Evolutionary conservation across 2,329 filamentous ascomycete genomes (phyloP), one percentile per base, ranked within the genome.

Genomic region (Ophiostoma ips): DNA sequence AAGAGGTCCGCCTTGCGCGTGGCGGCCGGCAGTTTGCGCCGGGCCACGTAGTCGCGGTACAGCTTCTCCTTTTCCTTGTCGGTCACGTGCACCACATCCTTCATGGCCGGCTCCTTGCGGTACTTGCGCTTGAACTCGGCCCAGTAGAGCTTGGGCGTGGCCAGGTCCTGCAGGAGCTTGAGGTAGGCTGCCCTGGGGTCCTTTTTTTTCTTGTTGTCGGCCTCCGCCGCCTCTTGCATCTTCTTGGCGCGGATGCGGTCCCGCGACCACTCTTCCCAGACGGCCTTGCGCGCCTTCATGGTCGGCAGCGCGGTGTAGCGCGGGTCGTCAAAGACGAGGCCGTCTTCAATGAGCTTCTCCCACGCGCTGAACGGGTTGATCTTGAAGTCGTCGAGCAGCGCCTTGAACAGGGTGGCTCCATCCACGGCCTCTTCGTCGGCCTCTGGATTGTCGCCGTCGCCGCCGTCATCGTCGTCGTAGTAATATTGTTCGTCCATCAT

Each of bases 101-200:
- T 84, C 84, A 98, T 88, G 48, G 81, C 76, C 0, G 76, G 65
- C 55, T 94, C 88, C 56, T 84, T 89, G 56, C 83, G 84, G 66
- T 80, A 92, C 62, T 95, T 98, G 33, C 92, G 75, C 59, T 86
- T 87, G 67, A 98, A 98, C 63, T 98, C 92, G 0, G 87, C 83
- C 92, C 92, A 98, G 71, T 94, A 98, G 1, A 98, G 73, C 66
- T 95, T 96, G 0, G 87, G 83, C 0, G 83, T 92, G 0, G 89
- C 90, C 57, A 87, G 77, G 46, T 83, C 77, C 55, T 90, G 80
- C 30, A 98, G 70, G 55, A 98, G 84, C 0, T 77, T 75, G 53
- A 96, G 68, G 63, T 94, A 98, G 1, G 83, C 79, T 56, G 95
- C 83, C 44, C 76, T 73, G 1, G 92, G 90, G 59, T 96, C 88